Evolutionary conservation across 306 rosid genomes (phyloP).

Genomic region (Luffa acutangula): DNA sequence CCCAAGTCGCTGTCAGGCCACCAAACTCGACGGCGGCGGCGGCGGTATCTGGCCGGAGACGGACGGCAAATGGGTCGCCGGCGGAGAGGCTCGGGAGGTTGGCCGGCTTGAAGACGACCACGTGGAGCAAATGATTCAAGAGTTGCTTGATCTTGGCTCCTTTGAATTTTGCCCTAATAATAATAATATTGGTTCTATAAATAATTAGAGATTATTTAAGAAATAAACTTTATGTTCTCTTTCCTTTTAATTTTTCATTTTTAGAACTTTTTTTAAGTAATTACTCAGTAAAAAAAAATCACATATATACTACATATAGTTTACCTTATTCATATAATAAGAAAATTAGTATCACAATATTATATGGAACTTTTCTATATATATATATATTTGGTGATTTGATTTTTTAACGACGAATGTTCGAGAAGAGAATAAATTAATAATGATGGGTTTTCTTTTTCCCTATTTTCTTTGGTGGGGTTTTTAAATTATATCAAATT

Average conservation of each 20-base stretch:
- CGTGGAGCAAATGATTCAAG: slow-evolving; percentile 12
- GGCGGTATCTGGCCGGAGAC: neutral
- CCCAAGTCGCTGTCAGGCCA: neutral
- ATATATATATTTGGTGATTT: neutral
- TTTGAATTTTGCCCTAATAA: slow-evolving; percentile 4
- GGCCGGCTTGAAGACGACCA: slow-evolving; percentile 11
- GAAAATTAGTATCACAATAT: neutral
- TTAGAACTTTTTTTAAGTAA: neutral
- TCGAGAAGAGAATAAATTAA: too few species aligned
- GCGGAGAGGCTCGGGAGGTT: neutral
- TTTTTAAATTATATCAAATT: too few species aligned
- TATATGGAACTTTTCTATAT: neutral
- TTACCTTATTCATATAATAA: neutral
- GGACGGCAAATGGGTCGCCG: neutral
- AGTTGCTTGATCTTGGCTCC: slow-evolving; percentile 13
- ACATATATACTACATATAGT: neutral
- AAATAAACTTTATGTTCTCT: neutral
- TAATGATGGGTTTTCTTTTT: neutral
- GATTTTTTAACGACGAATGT: too few species aligned
- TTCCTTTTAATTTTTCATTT: neutral
- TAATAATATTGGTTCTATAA: neutral
- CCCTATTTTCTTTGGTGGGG: neutral
- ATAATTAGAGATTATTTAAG: neutral
- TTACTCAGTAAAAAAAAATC: neutral
- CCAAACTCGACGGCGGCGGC: neutral